These are phyloP conservation scores for Dothistroma pini DNA, from an alignment of 2,329 filamentous ascomycete genomes.

Conservation along the genomic window DNA sequence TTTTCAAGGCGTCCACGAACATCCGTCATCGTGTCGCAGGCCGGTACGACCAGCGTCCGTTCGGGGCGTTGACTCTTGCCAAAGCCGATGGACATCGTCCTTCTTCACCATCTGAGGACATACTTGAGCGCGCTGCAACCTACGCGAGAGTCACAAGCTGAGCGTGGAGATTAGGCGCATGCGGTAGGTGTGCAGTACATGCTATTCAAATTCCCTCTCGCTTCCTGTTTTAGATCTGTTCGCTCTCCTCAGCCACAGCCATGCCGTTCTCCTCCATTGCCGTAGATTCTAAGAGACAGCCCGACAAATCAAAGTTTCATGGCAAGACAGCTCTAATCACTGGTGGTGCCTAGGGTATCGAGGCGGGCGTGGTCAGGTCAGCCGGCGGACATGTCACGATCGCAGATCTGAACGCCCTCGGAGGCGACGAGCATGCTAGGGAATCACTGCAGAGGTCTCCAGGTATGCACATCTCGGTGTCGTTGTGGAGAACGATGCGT, in stretches of 20 bases:
- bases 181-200: background rate
- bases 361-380: slow-evolving; percentile 5
- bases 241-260: background rate
- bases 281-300: slow-evolving; percentile 1
- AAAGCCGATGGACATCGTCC: no score
- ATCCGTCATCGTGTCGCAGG: no score
- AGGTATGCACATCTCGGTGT: background rate
- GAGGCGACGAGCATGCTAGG: background rate
- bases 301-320: background rate
- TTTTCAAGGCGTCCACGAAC: no score
- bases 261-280: background rate
- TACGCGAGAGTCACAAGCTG: background rate
- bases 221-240: background rate
- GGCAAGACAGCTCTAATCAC: slow-evolving; percentile 8
- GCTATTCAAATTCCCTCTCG: background rate
- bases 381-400: slow-evolving; percentile 7
- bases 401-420: slow-evolving; percentile 6
- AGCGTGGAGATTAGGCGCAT: background rate
- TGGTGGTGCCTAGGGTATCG: slow-evolving; percentile 8
- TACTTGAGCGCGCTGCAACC: background rate
- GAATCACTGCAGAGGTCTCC: background rate
- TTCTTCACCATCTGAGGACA: no score
- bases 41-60: no score
- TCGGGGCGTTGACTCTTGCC: no score
- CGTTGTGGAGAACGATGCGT: background rate